Evolutionary conservation across 768 basidiomycete genomes (phyloP), one percentile per base, ranked within the genome.

Genomic region (Calocybe gangraenosa): DNA sequence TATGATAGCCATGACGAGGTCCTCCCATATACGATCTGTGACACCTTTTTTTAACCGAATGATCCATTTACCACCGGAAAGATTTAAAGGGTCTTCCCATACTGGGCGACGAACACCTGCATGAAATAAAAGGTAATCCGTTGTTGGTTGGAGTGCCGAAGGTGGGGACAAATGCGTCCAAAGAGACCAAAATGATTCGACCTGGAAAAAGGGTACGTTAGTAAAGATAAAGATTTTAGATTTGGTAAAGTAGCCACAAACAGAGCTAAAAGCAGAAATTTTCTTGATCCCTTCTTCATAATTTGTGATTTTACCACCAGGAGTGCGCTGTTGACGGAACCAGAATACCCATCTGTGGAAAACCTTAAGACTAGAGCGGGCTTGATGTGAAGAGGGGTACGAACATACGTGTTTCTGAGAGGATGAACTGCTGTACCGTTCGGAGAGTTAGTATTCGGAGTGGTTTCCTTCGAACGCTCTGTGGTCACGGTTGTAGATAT

Each of bases 251-350:
- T n/a, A 30, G 41, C 42, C 9, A 71, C 82, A 42, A 50, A 91
- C 88, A 4, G 91, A 94, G 53, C 87, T 83, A 60, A 94, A 95
- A 3, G 88, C 82, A 4, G 92, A 82, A 37, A 97, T 83, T 65
- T 86, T 87, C 68, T 92, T 92, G 58, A 97, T 95, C 21, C 92
- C 92, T 59, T 95, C 92, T 58, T 96, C 93, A 59, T 97, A 96
- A 59, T 81, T 92, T 9, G 82, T 75, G 51, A 89, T 83, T 67
- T 93, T 95, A 50, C 87, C 91, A 11, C 91, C 92, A 13, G 91
- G 90, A 2, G 87, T 73, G 50, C 90, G 86, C 61, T 95, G 92
- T 59, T 92, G 87, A 51, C 89, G 79, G 69, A 91, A 93, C 86
- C 87, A 93, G 61, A 92, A 92, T 5, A 90, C 77, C 91, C 91